Base-by-base conservation (phyloP, 106 monocot genomes). In the Dendrobium catenatum region DNA sequence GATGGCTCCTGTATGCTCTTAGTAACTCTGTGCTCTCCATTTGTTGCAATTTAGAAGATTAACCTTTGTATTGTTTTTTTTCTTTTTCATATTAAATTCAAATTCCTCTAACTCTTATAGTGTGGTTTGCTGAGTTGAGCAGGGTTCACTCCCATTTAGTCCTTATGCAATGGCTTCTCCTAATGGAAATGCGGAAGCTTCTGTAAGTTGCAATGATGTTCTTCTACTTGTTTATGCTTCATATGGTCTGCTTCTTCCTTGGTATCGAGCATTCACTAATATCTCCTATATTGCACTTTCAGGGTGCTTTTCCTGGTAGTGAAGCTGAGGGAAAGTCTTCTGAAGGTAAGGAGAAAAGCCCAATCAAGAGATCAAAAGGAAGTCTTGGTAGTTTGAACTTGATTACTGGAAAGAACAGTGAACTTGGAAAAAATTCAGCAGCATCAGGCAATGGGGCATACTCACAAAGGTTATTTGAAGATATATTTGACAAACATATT, bases 361-460 rank as follows among this genome's bases (percentile, higher is more conserved):
- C 82, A 64, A 66, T 86, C 27, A 94, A 98, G 80, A 87, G 85
- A 89, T 88, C 91, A 33, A 98, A 93, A 85, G 94, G 90, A 82
- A 98, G 97, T 87, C 85, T 98, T 67, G 92, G 94, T 19, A 98
- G 92, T 89, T 83, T 98, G 81, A 98, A 91, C 82, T 89, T 89
- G 89, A 88, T 94, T 82, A 92, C 92, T 68, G 94, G 97, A 66
- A 95, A 92, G 81, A 94, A 55, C 81, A 89, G 85, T 82, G 92
- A 98, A 68, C 82, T 51, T 17, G 87, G 89, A 58, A 98, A 91
- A 86, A 86, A 88, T 31, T 89, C 92, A 58, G 96, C 88, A 26
- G 82, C 85, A 81, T 90, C 90, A 41, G 87, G 85, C 31, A 98
- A 95, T 83, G 97, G 91, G 66, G 92, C 67, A 20, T 78, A 83